Evolutionary conservation across 257 asterid genomes (phyloP), one percentile per base, ranked within the genome.

Genomic region (Plantago major): DNA sequence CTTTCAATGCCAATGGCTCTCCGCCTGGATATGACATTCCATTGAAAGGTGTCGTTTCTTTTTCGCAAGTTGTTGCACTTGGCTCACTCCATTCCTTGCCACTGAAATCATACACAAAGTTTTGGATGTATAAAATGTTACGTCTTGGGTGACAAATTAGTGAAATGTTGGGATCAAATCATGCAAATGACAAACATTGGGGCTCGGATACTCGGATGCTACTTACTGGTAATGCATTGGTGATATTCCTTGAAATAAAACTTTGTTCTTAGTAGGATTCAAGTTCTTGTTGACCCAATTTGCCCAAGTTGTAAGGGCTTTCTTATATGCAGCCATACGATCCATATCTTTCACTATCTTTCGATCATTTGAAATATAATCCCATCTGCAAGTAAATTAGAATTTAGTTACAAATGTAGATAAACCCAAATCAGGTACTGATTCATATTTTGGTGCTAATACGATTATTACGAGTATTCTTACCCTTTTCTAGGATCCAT

Each of bases 211-310:
- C n/a, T n/a, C n/a, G n/a, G n/a, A n/a, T n/a, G n/a, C n/a, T n/a
- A 18, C 86, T 75, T 71, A 84, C 92, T 10, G 2, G 13, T 72
- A 77, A 52, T 84, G 89, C 19, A 74, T 51, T 1, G 88, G 89
- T 18, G 93, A 82, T 49, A 84, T 78, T 47, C 88, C 86, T 22
- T 80, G 88, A 55, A 77, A 86, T 71, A 79, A 81, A 59, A 86
- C 84, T 46, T 63, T 75, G 28, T 80, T 82, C 68, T 65, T 72
- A 0, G 76, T 44, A 17, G 85, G 64, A 43, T 82, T 73, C 10
- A 85, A 74, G 42, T 73, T 78, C 33, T 62, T 71, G 37, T 82
- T 75, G 11, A 85, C 80, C 94, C 94, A 85, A 42, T 12, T 30
- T 33, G 65, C 82, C 94, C 94, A 85, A 46, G 94, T 82, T 4